Conservation (phyloP, 208 protist species). For the Kentomonas sorsogonicus region DNA sequence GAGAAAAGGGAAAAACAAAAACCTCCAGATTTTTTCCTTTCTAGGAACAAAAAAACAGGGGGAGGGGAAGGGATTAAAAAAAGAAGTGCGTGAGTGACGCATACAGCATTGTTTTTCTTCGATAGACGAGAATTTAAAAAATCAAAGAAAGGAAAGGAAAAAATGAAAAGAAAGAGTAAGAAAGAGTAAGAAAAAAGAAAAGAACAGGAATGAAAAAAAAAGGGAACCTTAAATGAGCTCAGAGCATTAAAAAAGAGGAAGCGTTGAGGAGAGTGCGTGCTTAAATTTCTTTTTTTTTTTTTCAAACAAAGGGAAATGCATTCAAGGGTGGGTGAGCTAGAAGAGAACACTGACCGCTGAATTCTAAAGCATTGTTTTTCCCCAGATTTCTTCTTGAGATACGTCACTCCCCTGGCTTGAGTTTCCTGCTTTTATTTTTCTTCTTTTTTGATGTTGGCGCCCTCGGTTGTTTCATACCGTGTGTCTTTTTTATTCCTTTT, state of each 20-base stretch:
- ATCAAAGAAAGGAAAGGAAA: constrained; percentile 44
- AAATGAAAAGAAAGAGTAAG: constrained; percentile 40
- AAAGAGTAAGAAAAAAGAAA: constrained; percentile 16
- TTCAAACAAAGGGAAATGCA: too few species aligned
- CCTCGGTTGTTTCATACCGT: neutral
- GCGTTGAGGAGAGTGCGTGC: neutral
- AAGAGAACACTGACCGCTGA: too few species aligned
- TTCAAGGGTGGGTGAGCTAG: too few species aligned
- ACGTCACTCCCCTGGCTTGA: neutral
- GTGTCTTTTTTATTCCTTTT: constrained; percentile 1
- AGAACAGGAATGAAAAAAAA: neutral
- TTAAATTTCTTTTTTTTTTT: constrained; percentile 6
- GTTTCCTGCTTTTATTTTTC: constrained; percentile 15
- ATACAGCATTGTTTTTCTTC: constrained; percentile 25
- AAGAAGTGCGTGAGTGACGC: neutral
- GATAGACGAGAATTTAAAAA: constrained; percentile 33
- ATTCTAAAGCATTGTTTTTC: neutral
- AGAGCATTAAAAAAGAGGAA: constrained; percentile 3
- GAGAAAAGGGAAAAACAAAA: neutral
- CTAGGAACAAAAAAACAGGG: neutral
- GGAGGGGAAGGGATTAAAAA: neutral
- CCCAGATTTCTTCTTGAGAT: neutral
- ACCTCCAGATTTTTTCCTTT: neutral
- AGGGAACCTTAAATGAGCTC: neutral
- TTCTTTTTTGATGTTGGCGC: constrained; percentile 1